Percentiles rank a stretch among this genome's conserved stretches.
phyloP scores from a whole-genome alignment of 2,329 filamentous ascomycete genomes.

The Xylaria sp. region DNA sequence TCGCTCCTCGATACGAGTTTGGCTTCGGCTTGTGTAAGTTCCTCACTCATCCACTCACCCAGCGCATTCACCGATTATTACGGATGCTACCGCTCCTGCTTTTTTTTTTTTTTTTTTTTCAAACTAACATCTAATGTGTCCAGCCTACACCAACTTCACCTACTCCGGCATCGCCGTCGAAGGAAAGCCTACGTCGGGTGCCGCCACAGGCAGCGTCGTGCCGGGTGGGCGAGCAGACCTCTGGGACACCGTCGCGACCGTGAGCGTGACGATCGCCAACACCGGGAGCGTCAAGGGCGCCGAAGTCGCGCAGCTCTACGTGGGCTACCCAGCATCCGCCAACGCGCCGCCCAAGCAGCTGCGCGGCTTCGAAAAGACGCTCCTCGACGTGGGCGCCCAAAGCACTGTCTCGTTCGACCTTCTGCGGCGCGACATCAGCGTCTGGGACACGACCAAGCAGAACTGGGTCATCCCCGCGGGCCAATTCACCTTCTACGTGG shows the following conservation, averaged over 20 bases:
- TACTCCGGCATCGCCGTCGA: constrained; percentile 63
- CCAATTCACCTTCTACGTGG: constrained; percentile 56
- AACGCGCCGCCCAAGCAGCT: constrained; percentile 62
- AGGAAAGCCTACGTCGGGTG: constrained; percentile 53
- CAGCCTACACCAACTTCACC: constrained; percentile 75
- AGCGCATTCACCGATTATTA: neutral
- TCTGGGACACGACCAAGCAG: constrained; percentile 70
- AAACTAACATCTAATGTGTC: neutral
- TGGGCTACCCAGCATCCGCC: constrained; percentile 56
- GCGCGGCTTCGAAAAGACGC: constrained; percentile 71
- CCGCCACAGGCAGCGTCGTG: constrained; percentile 54
- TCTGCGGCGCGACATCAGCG: constrained; percentile 69
- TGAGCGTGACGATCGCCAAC: constrained; percentile 73
- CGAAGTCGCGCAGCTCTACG: constrained; percentile 73
- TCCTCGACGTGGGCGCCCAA: constrained; percentile 59
- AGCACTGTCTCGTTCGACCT: constrained; percentile 64
- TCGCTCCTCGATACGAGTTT: constrained; percentile 71
- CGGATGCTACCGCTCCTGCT: neutral
- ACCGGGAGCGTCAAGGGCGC: constrained; percentile 70
- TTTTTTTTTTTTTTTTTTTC: neutral
- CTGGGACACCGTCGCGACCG: constrained; percentile 58
- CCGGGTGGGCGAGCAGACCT: constrained; percentile 60
- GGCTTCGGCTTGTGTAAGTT: constrained; percentile 69
- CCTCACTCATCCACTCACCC: neutral
- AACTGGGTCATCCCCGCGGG: constrained; percentile 62